Percentiles rank a stretch among this genome's conserved stretches.
Conservation (phyloP, 495 filamentous ascomycete genomes). For the Tuber indicum region DNA sequence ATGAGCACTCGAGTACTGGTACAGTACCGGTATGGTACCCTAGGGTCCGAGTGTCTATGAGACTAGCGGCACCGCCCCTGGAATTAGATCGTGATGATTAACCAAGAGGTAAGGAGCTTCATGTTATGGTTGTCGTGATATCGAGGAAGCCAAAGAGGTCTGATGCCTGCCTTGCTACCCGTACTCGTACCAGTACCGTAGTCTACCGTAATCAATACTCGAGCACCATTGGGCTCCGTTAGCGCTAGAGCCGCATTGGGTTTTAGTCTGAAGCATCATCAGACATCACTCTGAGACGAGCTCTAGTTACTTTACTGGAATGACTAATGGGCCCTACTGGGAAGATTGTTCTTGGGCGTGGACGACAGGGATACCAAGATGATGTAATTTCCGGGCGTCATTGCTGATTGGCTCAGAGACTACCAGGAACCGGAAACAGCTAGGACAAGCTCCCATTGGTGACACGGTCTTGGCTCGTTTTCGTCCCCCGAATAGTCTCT, state of each 20-base stretch:
- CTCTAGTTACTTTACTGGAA: neutral
- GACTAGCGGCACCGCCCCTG: neutral
- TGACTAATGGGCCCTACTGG: neutral
- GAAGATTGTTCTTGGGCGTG: neutral
- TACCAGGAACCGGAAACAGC: neutral
- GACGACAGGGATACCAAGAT: neutral
- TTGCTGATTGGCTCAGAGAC: neutral
- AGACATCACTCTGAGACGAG: neutral
- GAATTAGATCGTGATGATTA: neutral
- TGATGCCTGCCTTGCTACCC: neutral
- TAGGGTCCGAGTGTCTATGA: neutral
- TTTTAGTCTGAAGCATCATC: neutral
- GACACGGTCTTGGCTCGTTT: neutral
- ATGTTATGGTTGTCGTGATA: neutral
- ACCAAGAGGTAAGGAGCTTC: neutral
- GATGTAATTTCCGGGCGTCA: neutral
- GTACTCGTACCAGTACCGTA: neutral
- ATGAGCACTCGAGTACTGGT: neutral
- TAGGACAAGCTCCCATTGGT: neutral
- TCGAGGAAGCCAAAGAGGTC: neutral
- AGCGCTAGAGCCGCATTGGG: neutral
- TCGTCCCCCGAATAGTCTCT: neutral
- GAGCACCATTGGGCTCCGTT: neutral
- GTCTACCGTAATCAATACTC: neutral
- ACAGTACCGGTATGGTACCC: too few species aligned